Conservation (phyloP, 768 basidiomycete species). For the Mycena polygramma region DNA sequence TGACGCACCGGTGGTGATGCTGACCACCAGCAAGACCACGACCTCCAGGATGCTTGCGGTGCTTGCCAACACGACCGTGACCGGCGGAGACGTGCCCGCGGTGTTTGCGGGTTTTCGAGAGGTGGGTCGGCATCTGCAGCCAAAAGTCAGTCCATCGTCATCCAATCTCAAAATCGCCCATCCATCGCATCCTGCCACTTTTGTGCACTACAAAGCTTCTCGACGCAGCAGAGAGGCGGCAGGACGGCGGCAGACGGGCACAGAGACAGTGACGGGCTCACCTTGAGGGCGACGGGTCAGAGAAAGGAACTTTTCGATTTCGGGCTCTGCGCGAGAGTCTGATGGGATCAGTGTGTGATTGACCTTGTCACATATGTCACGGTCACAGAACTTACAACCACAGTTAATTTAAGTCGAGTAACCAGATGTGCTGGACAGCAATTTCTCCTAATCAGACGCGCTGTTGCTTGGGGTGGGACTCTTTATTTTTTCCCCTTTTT, state of each 20-base stretch:
- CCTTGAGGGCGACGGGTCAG: constrained; percentile 9
- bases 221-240: background rate
- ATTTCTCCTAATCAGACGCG: no score
- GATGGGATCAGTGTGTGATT: background rate
- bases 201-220: background rate
- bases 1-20: constrained; percentile 95
- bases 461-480: no score
- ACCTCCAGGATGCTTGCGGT: constrained; percentile 99
- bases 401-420: no score
- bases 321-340: background rate
- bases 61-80: constrained; percentile 99
- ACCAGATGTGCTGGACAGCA: no score
- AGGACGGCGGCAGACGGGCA: background rate
- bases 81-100: constrained; percentile 99
- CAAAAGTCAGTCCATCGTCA: background rate
- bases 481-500: no score
- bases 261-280: background rate
- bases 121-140: constrained; percentile 90
- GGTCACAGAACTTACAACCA: no score
- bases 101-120: constrained; percentile 99
- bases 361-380: no score
- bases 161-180: background rate
- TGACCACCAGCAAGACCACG: constrained; percentile 99
- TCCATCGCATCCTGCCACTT: constrained; percentile 1
- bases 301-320: background rate